Evolutionary conservation across 2,329 filamentous ascomycete species (phyloP).

Genomic region (Diplodia scrobiculata): DNA sequence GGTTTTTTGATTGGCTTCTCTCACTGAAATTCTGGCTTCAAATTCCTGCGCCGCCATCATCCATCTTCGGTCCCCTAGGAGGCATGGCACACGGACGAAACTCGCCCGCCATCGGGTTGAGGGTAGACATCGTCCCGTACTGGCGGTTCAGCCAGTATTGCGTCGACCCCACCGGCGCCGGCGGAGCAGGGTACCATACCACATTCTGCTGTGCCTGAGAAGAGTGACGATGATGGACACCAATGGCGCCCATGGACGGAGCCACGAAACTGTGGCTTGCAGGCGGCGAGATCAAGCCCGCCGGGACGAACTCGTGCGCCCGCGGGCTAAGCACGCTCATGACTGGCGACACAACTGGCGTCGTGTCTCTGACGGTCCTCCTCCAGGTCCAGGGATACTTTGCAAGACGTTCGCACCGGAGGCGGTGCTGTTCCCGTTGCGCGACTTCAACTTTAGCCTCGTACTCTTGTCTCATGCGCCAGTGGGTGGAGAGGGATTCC

Average conservation of each 20-base stretch:
- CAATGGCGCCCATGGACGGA: background rate
- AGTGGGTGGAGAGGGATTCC: too few species aligned
- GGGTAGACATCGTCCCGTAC: background rate
- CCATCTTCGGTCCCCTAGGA: background rate
- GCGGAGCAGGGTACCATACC: background rate
- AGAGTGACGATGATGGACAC: too few species aligned
- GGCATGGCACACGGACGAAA: background rate
- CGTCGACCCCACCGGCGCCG: background rate
- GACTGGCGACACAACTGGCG: background rate
- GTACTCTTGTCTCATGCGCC: too few species aligned
- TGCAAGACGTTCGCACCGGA: too few species aligned
- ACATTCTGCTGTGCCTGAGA: too few species aligned
- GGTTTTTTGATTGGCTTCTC: background rate
- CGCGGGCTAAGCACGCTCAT: conserved; percentile 2
- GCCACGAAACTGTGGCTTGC: background rate
- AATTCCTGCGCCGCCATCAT: background rate
- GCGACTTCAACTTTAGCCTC: too few species aligned
- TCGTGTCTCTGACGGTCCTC: background rate
- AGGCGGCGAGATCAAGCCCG: background rate
- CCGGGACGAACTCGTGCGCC: background rate
- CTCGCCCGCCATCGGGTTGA: conserved; percentile 1
- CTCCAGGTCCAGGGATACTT: background rate
- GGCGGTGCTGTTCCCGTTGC: too few species aligned
- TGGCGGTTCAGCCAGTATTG: background rate
- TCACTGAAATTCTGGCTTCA: too few species aligned